phyloP scores from a whole-genome alignment of 495 filamentous ascomycete species.

The Darksidea phi region DNA sequence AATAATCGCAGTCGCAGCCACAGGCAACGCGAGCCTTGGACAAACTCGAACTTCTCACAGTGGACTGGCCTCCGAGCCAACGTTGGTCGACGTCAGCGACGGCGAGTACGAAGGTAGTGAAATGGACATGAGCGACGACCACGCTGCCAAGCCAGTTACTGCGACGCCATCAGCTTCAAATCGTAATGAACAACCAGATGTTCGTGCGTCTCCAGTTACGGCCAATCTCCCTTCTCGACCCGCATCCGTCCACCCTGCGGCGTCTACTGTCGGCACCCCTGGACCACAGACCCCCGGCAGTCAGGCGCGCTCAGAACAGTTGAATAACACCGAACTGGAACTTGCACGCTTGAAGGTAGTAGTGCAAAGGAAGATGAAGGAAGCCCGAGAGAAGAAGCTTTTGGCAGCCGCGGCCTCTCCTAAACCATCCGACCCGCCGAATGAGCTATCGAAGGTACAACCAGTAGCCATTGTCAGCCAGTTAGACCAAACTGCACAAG shows the following conservation, averaged over 20 bases:
- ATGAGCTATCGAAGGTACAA: not conserved
- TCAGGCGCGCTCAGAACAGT: slow-evolving; percentile 52
- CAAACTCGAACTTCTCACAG: slow-evolving; percentile 14
- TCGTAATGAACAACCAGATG: not conserved
- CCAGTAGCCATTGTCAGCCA: too few relatives aligned
- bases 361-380: slow-evolving; percentile 35
- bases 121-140: slow-evolving; percentile 49
- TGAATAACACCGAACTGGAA: slow-evolving; percentile 63
- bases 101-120: slow-evolving; percentile 54
- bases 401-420: slow-evolving; percentile 18
- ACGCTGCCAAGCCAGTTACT: slow-evolving; percentile 41
- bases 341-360: slow-evolving; percentile 54
- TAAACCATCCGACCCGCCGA: not conserved
- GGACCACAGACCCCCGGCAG: slow-evolving; percentile 39
- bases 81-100: slow-evolving; percentile 80
- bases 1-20: slow-evolving; percentile 8
- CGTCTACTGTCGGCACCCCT: slow-evolving; percentile 43
- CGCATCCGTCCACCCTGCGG: slow-evolving; percentile 17
- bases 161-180: slow-evolving; percentile 16
- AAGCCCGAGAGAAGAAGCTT: slow-evolving; percentile 53
- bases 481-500: too few relatives aligned
- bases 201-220: slow-evolving; percentile 49
- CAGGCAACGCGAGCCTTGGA: not conserved
- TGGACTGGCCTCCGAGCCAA: slow-evolving; percentile 29
- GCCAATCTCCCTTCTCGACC: slow-evolving; percentile 40